Percentiles rank a stretch among this genome's conserved stretches.
phyloP scores from a whole-genome alignment of 192 early-diverging fungal species.

The Gamsiella multidivaricata region DNA sequence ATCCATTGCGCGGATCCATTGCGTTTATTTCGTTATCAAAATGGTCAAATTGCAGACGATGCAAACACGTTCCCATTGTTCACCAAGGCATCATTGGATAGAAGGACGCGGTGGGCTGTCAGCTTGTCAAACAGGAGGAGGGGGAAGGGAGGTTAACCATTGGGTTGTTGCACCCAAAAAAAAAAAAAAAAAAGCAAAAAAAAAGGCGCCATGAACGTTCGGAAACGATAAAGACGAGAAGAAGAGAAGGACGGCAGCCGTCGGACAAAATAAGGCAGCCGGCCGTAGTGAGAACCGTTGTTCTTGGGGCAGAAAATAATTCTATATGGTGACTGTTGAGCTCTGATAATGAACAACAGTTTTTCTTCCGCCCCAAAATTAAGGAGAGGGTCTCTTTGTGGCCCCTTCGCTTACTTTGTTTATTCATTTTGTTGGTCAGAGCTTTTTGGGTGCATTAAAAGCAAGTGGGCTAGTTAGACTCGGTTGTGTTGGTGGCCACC shows the following conservation, averaged over 20 bases:
- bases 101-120: too few species aligned
- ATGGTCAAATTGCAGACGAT: too few species aligned
- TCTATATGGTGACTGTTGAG: neutral
- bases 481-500: too few species aligned
- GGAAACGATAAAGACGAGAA: neutral
- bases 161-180: too few species aligned
- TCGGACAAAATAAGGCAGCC: neutral
- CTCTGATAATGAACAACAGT: neutral
- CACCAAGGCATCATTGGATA: too few species aligned
- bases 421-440: conserved; percentile 21
- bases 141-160: too few species aligned
- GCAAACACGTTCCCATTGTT: too few species aligned
- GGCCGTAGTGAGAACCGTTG: neutral
- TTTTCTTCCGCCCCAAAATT: too few species aligned
- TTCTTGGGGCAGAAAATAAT: neutral
- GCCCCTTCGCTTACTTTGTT: neutral
- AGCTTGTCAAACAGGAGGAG: too few species aligned
- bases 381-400: neutral
- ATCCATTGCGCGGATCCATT: too few species aligned
- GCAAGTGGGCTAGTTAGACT: too few species aligned
- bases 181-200: conserved; percentile 6
- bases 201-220: neutral
- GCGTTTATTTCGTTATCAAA: too few species aligned
- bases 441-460: neutral
- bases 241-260: neutral